A percentile compares a stretch with the other conserved stretches of the same genome.
phyloP scores from a whole-genome alignment of 2,329 filamentous ascomycete genomes.

The Claviceps lovelessii region DNA sequence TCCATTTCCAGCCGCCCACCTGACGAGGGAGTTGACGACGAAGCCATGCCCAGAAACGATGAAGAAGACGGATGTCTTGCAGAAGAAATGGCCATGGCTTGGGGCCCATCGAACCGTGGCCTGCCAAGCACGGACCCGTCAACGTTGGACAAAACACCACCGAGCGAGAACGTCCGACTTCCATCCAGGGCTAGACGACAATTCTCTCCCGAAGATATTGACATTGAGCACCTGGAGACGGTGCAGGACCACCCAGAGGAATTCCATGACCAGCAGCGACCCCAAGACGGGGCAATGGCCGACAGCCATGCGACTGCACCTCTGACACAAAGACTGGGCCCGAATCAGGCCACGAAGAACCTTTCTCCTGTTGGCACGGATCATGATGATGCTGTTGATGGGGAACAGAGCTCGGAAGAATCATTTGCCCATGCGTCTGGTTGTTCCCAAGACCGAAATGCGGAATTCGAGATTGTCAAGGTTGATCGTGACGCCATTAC shows the following conservation, averaged over 20 bases:
- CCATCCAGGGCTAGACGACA: slow-evolving; percentile 3
- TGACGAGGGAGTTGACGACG: background rate
- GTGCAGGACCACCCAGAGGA: slow-evolving; percentile 15
- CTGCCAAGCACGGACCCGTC: background rate
- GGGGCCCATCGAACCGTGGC: too few relatives aligned
- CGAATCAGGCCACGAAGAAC: background rate
- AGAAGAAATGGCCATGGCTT: background rate
- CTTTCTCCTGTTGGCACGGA: background rate
- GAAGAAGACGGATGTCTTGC: background rate
- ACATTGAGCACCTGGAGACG: slow-evolving; percentile 26
- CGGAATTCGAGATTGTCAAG: background rate
- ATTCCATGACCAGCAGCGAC: slow-evolving; percentile 12
- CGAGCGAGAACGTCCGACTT: background rate
- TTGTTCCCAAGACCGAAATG: background rate
- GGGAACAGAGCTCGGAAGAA: background rate
- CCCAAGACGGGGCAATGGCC: background rate
- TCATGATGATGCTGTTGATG: background rate
- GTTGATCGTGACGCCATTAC: slow-evolving; percentile 2
- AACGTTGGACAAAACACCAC: too few relatives aligned
- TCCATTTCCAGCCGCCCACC: background rate
- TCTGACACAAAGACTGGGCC: background rate
- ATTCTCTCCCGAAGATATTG: slow-evolving; percentile 32
- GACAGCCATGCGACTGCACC: background rate
- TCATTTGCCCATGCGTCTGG: background rate
- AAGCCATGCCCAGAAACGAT: background rate